phyloP scores from a whole-genome alignment of 345 rosid species.

The Linum trigynum region DNA sequence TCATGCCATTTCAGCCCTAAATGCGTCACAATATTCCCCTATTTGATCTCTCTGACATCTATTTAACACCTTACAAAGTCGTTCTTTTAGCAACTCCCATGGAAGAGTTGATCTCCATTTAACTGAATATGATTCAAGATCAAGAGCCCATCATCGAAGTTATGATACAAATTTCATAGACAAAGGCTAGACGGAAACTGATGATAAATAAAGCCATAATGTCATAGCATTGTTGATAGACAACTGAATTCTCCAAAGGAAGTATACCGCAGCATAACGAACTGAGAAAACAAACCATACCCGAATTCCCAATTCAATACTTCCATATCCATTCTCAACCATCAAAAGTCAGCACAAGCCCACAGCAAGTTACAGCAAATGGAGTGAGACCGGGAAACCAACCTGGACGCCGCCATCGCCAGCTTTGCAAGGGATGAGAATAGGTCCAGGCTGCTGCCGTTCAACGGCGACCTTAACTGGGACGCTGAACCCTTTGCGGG shows the following conservation, averaged over 20 bases:
- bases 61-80: not conserved
- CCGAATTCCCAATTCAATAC: not conserved
- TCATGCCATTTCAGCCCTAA: not conserved
- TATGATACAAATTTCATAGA: too few species aligned
- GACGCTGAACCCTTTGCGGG: slow-evolving; percentile 71
- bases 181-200: not conserved
- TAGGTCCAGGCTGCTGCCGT: slow-evolving; percentile 51
- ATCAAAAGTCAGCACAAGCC: not conserved
- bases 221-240: not conserved
- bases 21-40: not conserved
- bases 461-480: slow-evolving; percentile 74
- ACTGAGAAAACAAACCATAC: not conserved
- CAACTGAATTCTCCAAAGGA: too few species aligned
- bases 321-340: not conserved
- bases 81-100: too few species aligned
- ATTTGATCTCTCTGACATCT: not conserved
- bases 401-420: slow-evolving; percentile 97
- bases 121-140: too few species aligned
- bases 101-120: too few species aligned
- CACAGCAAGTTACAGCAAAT: not conserved
- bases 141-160: too few species aligned
- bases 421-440: slow-evolving; percentile 53
- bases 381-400: not conserved
- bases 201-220: not conserved
- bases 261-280: too few species aligned